Evolutionary conservation across 2,329 filamentous ascomycete genomes (phyloP), one percentile per base, ranked within the genome.

Genomic region (Clonostachys rhizophaga): DNA sequence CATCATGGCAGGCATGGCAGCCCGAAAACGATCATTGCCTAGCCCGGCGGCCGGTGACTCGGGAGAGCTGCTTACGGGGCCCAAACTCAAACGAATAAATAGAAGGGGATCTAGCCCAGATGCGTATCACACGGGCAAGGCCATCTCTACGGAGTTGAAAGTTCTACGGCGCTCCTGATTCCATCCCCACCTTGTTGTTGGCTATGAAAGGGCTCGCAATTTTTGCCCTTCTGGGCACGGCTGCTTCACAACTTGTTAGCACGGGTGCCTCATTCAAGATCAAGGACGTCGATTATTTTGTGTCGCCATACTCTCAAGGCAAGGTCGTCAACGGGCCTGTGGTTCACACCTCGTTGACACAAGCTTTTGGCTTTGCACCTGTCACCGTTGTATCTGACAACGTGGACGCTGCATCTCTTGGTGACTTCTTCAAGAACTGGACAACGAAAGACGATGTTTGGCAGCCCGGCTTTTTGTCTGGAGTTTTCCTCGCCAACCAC

Each of bases 241-340:
- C 53, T 20, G 48, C 52, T 14, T 50, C 52, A 37, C 47, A 58
- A 39, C 58, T 67, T 44, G 51, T 56, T 17, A 54, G 55, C 7
- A 61, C 56, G 5, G 64, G 64, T 17, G 49, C 64, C 5, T 63
- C 64, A 1, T 56, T 66, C 30, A 56, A 50, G 16, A 49, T 67
- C 34, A 54, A 62, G 44, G 51, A 58, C 41, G 48, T 65, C 18
- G 51, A 61, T 53, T 65, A 65, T 47, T 67, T 57, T 49, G 55
- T 66, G 46, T 66, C 64, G 3, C 64, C 64, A 18, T 65, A 54
- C 48, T 50, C 61, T 9, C 51, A 58, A 13, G 63, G 61, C 37
- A 59, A 58, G 14, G 47, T 61, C 37, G 40, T 48, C 13, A 49
- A 55, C 33, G 45, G 47, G 9, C 30, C 48, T 3, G 35, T 56